A percentile compares a stretch with the other conserved stretches of the same genome.
Conservation (phyloP, 345 rosid genomes). For the Citrus glauca region DNA sequence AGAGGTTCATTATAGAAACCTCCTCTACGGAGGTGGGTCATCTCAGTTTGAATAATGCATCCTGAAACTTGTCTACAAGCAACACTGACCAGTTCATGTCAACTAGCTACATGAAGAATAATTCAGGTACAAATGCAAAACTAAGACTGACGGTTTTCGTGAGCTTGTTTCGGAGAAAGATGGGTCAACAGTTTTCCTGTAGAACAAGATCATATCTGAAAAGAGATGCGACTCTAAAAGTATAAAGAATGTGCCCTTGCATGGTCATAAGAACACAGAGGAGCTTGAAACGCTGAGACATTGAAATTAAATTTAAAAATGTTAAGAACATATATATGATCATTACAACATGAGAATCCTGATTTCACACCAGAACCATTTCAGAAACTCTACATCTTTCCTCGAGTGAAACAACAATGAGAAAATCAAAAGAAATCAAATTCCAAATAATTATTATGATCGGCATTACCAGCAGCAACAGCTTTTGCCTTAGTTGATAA, state of each 20-base stretch:
- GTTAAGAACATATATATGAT: slow-evolving; percentile 14
- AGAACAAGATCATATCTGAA: not conserved
- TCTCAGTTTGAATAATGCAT: not conserved
- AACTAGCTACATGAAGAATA: not conserved
- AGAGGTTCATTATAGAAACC: too few species aligned
- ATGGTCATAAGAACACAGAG: not conserved
- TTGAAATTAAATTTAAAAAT: slow-evolving; percentile 13
- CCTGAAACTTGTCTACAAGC: not conserved
- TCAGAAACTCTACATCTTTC: slow-evolving; percentile 16
- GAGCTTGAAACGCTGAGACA: not conserved
- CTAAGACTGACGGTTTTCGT: not conserved
- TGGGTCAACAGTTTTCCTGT: not conserved
- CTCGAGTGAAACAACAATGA: not conserved
- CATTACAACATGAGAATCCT: slow-evolving; percentile 8
- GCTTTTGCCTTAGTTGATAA: slow-evolving; percentile 47
- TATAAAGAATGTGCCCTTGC: not conserved
- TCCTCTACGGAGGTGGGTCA: not conserved
- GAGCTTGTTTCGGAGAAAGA: not conserved
- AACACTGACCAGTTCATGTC: not conserved
- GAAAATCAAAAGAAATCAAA: slow-evolving; percentile 62
- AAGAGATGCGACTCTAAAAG: not conserved
- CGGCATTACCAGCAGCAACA: slow-evolving; percentile 23
- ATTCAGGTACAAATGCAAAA: not conserved
- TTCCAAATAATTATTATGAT: slow-evolving; percentile 58
- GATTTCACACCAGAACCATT: slow-evolving; percentile 19